Percentiles rank a stretch among this genome's conserved stretches.
These are phyloP conservation scores for Coemansia asiatica DNA, from an alignment of 192 early-diverging fungal genomes.

Conservation along the genomic window DNA sequence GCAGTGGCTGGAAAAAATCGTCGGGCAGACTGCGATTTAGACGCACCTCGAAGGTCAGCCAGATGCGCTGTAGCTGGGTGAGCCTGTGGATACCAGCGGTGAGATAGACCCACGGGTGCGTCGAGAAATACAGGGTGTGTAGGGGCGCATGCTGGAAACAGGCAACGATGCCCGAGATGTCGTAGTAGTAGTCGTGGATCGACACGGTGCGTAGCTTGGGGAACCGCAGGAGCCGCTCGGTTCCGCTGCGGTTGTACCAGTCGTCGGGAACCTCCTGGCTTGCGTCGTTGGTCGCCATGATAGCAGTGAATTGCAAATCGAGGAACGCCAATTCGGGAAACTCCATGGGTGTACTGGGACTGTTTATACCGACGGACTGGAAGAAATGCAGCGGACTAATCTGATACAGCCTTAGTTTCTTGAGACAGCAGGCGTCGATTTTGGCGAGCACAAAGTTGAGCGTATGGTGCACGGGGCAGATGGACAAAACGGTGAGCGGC, in stretches of 20 bases:
- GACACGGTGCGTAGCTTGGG: background rate
- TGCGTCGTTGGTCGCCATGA: no score
- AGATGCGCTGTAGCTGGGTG: background rate
- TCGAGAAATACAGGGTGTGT: background rate
- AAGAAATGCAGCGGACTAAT: background rate
- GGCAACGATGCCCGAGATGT: background rate
- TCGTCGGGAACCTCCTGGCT: background rate
- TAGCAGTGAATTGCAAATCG: background rate
- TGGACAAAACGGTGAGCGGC: slow-evolving; percentile 1
- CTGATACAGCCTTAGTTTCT: slow-evolving; percentile 1
- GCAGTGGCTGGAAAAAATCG: background rate
- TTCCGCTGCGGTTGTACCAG: background rate
- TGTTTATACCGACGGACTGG: background rate
- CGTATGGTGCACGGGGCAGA: background rate
- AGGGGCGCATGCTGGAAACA: background rate
- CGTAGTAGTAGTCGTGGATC: slow-evolving; percentile 7
- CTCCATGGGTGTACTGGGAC: background rate
- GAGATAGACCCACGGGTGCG: background rate
- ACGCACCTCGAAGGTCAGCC: background rate
- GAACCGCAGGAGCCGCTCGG: background rate
- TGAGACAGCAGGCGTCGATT: background rate
- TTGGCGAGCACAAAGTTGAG: background rate
- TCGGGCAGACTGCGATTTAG: background rate
- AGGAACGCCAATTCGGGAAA: slow-evolving; percentile 1
- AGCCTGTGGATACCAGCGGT: background rate